Evolutionary conservation across 345 rosid genomes (phyloP), one percentile per base, ranked within the genome.

Genomic region (Dipteronia sinensis): DNA sequence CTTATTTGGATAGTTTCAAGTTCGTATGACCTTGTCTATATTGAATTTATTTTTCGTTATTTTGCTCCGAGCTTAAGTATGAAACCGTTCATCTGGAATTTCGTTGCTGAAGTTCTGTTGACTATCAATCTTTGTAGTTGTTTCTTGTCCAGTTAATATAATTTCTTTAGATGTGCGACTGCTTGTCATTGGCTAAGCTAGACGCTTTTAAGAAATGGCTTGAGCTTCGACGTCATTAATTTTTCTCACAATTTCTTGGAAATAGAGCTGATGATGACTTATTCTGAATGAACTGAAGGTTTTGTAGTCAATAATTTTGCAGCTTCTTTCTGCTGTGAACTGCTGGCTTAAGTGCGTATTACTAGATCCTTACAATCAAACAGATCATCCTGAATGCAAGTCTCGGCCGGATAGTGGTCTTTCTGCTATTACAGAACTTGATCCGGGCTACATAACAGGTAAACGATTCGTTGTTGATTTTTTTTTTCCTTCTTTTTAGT

Each of bases 401-500:
- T 94, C 99, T 40, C 85, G 99, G 29, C 99, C 99, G 19, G 99
- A 96, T 73, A 88, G 97, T 65, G 97, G 99, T 56, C 95, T 96
- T 83, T 92, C 99, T 78, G 94, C 98, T 2, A 91, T 96, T 69
- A 96, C 99, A 11, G 99, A 96, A 67, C 91, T 96, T 78, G 98
- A 94, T 92, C 99, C 99, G 22, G 99, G 99, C 69, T 88, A 90
- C 82, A 88, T 96, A 67, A 96, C 99, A 78, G 99, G 99, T 90
- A 58, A 69, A 0, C 13, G 40, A 16, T 46, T 31, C 29, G 8
- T 42, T 38, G 10, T 63, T 61, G 11, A 11, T 15, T 29, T n/a
- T 69, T 34, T 34, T 47, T 58, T 25, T 72, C 9, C 31, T 38
- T 72, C 0, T 40, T 80, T 76, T 34, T 38, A 13, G 38, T 63